Conservation (phyloP, 2,329 filamentous ascomycete species). For the Erysiphe pulchra region DNA sequence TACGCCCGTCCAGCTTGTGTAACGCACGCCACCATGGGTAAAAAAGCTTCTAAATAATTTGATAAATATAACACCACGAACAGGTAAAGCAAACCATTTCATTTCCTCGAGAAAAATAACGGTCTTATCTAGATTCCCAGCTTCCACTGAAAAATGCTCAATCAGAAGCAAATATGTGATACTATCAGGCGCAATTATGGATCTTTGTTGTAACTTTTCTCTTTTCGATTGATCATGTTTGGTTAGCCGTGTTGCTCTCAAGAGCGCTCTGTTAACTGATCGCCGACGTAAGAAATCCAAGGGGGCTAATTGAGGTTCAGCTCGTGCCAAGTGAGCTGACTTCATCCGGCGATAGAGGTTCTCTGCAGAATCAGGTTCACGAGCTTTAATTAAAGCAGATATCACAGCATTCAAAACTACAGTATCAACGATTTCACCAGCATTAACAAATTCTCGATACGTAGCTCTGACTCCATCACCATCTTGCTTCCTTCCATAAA, state of each 20-base stretch:
- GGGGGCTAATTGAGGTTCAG: constrained; percentile 11
- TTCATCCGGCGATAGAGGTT: constrained; percentile 74
- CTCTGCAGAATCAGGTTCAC: constrained; percentile 53
- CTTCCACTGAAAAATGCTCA: constrained; percentile 39
- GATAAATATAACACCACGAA: constrained; percentile 56
- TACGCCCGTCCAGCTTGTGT: constrained; percentile 45
- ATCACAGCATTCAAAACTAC: constrained; percentile 72
- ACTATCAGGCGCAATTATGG: constrained; percentile 46
- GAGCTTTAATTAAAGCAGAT: constrained; percentile 45
- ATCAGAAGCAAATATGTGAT: constrained; percentile 61
- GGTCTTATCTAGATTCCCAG: constrained; percentile 48
- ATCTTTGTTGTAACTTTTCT: constrained; percentile 28
- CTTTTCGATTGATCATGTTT: constrained; percentile 29
- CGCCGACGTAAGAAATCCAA: constrained; percentile 13
- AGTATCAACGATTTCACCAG: constrained; percentile 72
- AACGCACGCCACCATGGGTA: constrained; percentile 36
- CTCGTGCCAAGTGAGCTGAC: constrained; percentile 9
- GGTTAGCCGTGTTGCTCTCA: constrained; percentile 29
- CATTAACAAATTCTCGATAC: constrained; percentile 61
- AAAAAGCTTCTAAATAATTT: constrained; percentile 64
- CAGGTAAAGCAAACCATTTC: constrained; percentile 36
- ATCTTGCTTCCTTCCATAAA: constrained; percentile 51
- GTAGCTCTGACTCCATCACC: constrained; percentile 47
- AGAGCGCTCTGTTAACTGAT: constrained; percentile 25
- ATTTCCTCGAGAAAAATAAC: constrained; percentile 57